phyloP scores from a whole-genome alignment of 2,329 filamentous ascomycete species.

The Lanzia echinophila region DNA sequence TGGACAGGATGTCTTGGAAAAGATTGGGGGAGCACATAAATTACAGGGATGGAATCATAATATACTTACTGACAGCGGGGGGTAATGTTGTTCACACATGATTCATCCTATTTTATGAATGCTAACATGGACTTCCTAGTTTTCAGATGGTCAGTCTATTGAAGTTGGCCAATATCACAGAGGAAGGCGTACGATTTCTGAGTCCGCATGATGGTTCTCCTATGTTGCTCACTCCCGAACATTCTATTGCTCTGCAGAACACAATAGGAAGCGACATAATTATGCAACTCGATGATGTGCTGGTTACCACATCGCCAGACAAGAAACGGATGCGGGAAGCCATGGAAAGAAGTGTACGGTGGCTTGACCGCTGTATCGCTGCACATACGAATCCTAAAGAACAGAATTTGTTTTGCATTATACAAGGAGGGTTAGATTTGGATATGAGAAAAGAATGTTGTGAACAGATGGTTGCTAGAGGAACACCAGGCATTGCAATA shows the following conservation, averaged over 20 bases:
- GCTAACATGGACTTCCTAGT: slow-evolving; percentile 40
- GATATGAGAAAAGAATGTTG: slow-evolving; percentile 81
- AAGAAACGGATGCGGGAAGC: slow-evolving; percentile 81
- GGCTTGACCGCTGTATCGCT: slow-evolving; percentile 90
- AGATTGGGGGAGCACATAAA: slow-evolving; percentile 86
- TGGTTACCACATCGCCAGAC: slow-evolving; percentile 92
- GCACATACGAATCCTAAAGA: slow-evolving; percentile 76
- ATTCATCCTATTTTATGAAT: not conserved
- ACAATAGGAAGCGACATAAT: slow-evolving; percentile 98
- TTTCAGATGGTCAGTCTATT: slow-evolving; percentile 99
- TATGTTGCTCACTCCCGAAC: slow-evolving; percentile 95
- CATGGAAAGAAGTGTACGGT: slow-evolving; percentile 89
- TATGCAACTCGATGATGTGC: slow-evolving; percentile 98
- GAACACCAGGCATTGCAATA: slow-evolving; percentile 95
- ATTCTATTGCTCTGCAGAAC: slow-evolving; percentile 93
- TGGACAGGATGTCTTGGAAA: slow-evolving; percentile 80
- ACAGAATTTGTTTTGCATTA: slow-evolving; percentile 97
- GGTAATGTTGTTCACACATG: slow-evolving; percentile 38
- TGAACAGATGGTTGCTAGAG: slow-evolving; percentile 75
- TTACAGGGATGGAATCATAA: slow-evolving; percentile 95
- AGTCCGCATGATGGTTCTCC: slow-evolving; percentile 91
- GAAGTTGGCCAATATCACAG: slow-evolving; percentile 87
- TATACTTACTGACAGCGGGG: slow-evolving; percentile 76
- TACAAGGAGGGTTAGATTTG: slow-evolving; percentile 88
- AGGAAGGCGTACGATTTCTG: slow-evolving; percentile 90